Conservation (phyloP, 2,329 filamentous ascomycete genomes). For the Chrysosphaeria jannelii region DNA sequence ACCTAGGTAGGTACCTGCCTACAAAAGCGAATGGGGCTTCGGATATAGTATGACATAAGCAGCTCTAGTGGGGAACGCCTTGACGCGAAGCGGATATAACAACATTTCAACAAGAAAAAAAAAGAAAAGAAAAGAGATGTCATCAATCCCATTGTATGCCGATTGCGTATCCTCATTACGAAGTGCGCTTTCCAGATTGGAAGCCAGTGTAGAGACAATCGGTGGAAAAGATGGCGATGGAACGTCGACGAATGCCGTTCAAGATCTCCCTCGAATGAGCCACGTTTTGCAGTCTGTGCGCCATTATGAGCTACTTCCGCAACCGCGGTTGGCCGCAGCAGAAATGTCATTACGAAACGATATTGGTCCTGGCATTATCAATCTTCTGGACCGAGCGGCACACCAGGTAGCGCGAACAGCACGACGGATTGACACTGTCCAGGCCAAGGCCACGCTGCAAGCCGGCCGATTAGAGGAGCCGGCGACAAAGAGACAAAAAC, state of each 20-base stretch:
- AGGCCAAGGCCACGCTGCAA: constrained; percentile 57
- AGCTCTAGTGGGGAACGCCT: no score
- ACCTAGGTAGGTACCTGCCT: no score
- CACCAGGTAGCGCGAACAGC: constrained; percentile 58
- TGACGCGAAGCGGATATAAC: no score
- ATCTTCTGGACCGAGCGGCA: constrained; percentile 54
- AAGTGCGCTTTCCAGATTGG: constrained; percentile 27
- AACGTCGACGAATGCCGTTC: constrained; percentile 8
- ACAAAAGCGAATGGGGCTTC: no score
- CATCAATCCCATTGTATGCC: constrained; percentile 11
- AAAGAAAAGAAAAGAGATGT: no score
- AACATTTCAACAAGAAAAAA: no score
- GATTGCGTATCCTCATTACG: constrained; percentile 29
- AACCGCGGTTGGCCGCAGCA: constrained; percentile 51
- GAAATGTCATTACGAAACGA: constrained; percentile 66
- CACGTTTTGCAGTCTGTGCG: constrained; percentile 25
- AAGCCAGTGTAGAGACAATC: constrained; percentile 26
- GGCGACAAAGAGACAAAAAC: background rate
- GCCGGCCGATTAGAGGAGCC: constrained; percentile 27
- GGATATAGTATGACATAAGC: no score
- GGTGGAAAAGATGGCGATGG: constrained; percentile 10
- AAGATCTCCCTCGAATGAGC: constrained; percentile 24
- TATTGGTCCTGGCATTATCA: constrained; percentile 60
- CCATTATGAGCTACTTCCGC: constrained; percentile 83
- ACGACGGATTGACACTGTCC: constrained; percentile 54